phyloP scores from a whole-genome alignment of 2,329 filamentous ascomycete genomes.

The Ophiostoma perfectum region DNA sequence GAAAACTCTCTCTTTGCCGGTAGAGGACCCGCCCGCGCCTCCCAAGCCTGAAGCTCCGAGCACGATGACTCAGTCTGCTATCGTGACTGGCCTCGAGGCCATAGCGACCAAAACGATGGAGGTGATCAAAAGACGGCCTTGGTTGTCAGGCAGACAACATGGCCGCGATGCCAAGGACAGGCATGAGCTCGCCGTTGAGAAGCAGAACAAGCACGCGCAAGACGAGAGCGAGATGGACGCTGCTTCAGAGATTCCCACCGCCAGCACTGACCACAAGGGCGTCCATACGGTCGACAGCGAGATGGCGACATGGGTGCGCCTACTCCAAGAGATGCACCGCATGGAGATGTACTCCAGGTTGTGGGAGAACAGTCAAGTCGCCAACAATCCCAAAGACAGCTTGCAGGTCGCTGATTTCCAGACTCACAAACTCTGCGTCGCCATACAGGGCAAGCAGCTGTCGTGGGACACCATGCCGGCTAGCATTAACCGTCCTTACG shows the following conservation, averaged over 20 bases:
- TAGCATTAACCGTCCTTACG: constrained; percentile 45
- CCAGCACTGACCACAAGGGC: constrained; percentile 26
- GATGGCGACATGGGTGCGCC: constrained; percentile 48
- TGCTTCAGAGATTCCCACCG: background rate
- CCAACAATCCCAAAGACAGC: constrained; percentile 26
- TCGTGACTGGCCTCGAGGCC: background rate
- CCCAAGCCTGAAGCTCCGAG: background rate
- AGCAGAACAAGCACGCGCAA: background rate
- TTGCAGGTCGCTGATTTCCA: constrained; percentile 19
- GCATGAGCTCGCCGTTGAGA: background rate
- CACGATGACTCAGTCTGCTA: no score
- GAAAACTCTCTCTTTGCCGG: constrained; percentile 15
- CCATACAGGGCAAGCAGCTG: constrained; percentile 41
- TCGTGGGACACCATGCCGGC: constrained; percentile 51
- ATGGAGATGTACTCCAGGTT: constrained; percentile 45
- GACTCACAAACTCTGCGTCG: constrained; percentile 41
- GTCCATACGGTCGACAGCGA: constrained; percentile 54
- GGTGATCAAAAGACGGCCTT: background rate
- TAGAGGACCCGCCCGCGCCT: background rate
- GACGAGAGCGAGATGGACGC: background rate
- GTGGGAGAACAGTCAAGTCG: constrained; percentile 40
- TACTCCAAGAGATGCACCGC: constrained; percentile 46
- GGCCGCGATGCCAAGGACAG: background rate
- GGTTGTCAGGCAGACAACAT: background rate
- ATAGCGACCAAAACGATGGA: background rate